Base-by-base conservation (phyloP, 345 rosid species). In the Triadica sebifera region DNA sequence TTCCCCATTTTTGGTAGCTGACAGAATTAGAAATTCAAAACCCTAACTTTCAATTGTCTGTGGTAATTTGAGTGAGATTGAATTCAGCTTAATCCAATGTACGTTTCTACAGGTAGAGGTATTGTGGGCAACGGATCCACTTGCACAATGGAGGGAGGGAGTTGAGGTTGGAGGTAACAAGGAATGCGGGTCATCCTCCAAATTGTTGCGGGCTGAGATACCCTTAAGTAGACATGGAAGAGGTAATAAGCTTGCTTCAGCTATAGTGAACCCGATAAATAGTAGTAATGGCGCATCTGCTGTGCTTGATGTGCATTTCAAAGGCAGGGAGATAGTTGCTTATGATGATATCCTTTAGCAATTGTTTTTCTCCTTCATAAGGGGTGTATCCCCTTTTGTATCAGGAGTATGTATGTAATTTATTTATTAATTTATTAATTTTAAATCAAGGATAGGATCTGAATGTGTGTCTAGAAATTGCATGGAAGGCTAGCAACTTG, bases 151-250 rank as follows among this genome's bases (percentile, higher is more conserved):
- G 97, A 86, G 80, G 78, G 93, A 91, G 72, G 91, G 90, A 69
- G 84, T 87, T 71, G 88, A 79, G 65, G 71, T 20, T 45, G 86
- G 80, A 41, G 78, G 68, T 4, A 80, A 79, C 58, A 85, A 79
- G 16, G 84, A 72, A 49, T 74, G 68, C 12, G 84, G 73, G 57
- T 79, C 89, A 5, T 79, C 91, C 1, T 93, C 96, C 5, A 92
- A 88, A 86, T 93, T 94, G 55, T 51, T 90, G 73, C 80, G 93
- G 69, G 82, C 87, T 9, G 97, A 84, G 86, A 65, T 86, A 73
- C 92, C 98, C 0, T 74, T 93, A 67, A 85, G 98, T 67, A 87
- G 87, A 75, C 95, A 84, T 61, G 97, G 98, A 13, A 87, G 91
- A 67, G 86, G 82, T 56, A 91, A 78, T 76, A 92, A 86, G 86